phyloP scores from a whole-genome alignment of 768 basidiomycete species.

The Xerocomus spinulosus region DNA sequence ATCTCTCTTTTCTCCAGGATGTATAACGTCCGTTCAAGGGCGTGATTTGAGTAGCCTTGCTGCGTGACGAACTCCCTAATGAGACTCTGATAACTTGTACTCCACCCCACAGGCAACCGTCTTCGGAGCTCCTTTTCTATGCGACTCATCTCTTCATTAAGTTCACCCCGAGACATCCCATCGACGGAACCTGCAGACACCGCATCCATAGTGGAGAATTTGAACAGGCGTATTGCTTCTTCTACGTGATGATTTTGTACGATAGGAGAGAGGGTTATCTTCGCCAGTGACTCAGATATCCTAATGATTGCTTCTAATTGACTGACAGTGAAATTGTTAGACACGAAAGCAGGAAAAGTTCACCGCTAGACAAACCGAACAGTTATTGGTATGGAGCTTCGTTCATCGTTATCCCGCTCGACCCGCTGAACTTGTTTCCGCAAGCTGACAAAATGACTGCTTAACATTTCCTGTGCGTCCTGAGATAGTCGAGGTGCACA shows the following conservation, averaged over 20 bases:
- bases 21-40: constrained; percentile 86
- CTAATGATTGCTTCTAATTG: constrained; percentile 99
- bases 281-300: constrained; percentile 95
- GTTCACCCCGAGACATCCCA: constrained; percentile 83
- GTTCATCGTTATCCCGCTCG: constrained; percentile 93
- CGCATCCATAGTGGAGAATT: constrained; percentile 98
- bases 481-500: constrained; percentile 91
- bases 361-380: constrained; percentile 62
- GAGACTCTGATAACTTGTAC: constrained; percentile 91
- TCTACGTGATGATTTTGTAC: constrained; percentile 94
- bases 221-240: constrained; percentile 97
- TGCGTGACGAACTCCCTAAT: constrained; percentile 90
- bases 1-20: constrained; percentile 94
- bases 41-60: constrained; percentile 86
- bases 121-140: constrained; percentile 86
- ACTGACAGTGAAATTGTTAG: constrained; percentile 28
- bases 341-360: background rate
- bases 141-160: constrained; percentile 88
- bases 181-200: constrained; percentile 92
- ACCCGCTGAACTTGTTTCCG: constrained; percentile 94
- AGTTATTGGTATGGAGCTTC: constrained; percentile 97
- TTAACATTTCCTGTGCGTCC: constrained; percentile 94
- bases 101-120: constrained; percentile 91
- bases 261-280: constrained; percentile 80
- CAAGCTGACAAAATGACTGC: constrained; percentile 89